These are phyloP conservation scores for Russula olivacea DNA, from an alignment of 768 basidiomycete genomes.

Conservation along the genomic window DNA sequence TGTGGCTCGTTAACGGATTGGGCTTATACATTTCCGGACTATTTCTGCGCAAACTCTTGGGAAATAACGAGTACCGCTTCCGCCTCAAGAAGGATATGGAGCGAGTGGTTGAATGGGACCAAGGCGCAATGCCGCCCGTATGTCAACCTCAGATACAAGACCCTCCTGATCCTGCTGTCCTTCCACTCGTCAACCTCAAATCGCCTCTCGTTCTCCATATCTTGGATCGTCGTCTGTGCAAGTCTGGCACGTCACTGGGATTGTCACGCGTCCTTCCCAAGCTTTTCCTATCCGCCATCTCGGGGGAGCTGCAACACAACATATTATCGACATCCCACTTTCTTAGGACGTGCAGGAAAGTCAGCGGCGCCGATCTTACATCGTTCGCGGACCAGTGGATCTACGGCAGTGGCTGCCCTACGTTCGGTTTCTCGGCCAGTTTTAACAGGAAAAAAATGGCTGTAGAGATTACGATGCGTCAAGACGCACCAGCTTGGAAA, in stretches of 20 bases:
- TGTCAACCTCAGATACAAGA: conserved; percentile 84
- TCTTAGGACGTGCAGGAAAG: conserved; percentile 86
- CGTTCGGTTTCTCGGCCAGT: conserved; percentile 80
- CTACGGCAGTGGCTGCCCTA: conserved; percentile 93
- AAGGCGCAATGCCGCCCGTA: conserved; percentile 85
- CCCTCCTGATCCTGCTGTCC: conserved; percentile 70
- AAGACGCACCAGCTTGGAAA: conserved; percentile 74
- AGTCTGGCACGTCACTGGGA: conserved; percentile 91
- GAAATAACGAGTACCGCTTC: conserved; percentile 96
- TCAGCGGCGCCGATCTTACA: conserved; percentile 84
- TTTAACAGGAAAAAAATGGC: conserved; percentile 99
- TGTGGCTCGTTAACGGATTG: conserved; percentile 95
- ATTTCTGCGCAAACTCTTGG: conserved; percentile 80
- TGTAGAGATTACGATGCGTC: conserved; percentile 91
- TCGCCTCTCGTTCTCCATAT: conserved; percentile 95
- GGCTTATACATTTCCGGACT: conserved; percentile 86
- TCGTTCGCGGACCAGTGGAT: conserved; percentile 99
- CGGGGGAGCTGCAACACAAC: conserved; percentile 82
- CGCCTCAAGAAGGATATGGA: conserved; percentile 95
- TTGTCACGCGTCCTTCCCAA: conserved; percentile 93
- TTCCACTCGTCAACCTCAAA: conserved; percentile 93
- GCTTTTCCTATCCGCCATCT: conserved; percentile 88
- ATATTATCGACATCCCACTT: conserved; percentile 86
- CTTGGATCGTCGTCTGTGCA: conserved; percentile 86
- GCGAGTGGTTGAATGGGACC: conserved; percentile 81